These are phyloP conservation scores for Dendrocalamus latiflorus DNA, from an alignment of 202 grass and related monocot species.

Conservation along the genomic window DNA sequence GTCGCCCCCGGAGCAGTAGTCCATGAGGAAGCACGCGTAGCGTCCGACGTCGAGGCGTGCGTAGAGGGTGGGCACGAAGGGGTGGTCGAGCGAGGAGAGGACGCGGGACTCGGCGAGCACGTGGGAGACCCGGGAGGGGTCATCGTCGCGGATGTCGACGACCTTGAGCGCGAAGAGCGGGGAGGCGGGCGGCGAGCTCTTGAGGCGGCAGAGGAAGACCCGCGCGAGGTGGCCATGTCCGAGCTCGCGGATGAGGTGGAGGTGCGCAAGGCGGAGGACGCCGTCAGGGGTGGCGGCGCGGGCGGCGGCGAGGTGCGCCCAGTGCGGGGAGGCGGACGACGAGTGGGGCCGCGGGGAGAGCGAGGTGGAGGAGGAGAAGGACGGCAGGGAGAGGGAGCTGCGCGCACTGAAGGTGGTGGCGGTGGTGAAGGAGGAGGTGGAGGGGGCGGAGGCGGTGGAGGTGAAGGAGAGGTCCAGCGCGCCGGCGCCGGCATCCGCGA, in stretches of 20 bases:
- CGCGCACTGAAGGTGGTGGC: constrained; percentile 77
- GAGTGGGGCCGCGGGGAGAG: constrained; percentile 55
- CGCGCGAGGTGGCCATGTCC: constrained; percentile 83
- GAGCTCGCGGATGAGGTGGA: constrained; percentile 66
- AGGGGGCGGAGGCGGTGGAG: constrained; percentile 57
- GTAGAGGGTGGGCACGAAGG: too few species aligned
- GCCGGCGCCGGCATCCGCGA: not conserved
- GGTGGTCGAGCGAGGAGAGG: too few species aligned
- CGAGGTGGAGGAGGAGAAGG: constrained; percentile 66
- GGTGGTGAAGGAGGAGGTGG: constrained; percentile 49
- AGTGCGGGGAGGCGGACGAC: constrained; percentile 45
- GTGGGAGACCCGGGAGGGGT: too few species aligned
- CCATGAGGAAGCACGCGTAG: too few species aligned
- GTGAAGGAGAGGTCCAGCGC: constrained; percentile 62
- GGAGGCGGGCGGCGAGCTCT: constrained; percentile 36
- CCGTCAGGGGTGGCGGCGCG: constrained; percentile 42
- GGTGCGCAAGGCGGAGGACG: constrained; percentile 64
- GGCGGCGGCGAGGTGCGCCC: constrained; percentile 49
- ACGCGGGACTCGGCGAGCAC: too few species aligned
- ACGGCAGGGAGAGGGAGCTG: constrained; percentile 64
- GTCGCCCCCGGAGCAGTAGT: too few species aligned
- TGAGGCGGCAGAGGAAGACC: constrained; percentile 83
- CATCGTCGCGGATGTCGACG: constrained; percentile 63
- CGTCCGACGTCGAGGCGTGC: too few species aligned
- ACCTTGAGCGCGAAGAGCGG: constrained; percentile 83